phyloP scores from a whole-genome alignment of 116 monocot species.

The Thalassia testudinum region DNA sequence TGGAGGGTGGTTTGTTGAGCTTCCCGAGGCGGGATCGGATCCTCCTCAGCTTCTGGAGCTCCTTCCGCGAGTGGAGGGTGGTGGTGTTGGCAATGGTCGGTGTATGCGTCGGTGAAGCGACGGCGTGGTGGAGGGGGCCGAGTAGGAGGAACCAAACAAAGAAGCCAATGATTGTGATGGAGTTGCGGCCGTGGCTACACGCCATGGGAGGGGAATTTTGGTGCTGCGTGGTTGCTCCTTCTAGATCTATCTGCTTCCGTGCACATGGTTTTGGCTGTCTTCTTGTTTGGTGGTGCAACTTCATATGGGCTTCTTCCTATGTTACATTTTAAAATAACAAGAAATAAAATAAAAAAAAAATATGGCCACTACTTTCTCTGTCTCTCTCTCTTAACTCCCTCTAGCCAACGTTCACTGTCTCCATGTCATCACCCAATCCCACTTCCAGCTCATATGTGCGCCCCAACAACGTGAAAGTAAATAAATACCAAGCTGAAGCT shows the following conservation, averaged over 20 bases:
- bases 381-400: no score
- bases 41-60: conserved; percentile 22
- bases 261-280: conserved; percentile 29
- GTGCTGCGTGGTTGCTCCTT: conserved; percentile 8
- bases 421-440: no score
- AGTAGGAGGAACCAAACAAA: conserved; percentile 28
- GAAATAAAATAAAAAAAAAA: no score
- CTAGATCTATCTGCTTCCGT: conserved; percentile 38
- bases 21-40: conserved; percentile 41
- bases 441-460: no score
- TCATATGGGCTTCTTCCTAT: not conserved
- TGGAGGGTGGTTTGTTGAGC: conserved; percentile 55
- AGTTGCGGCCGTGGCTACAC: conserved; percentile 19
- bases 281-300: conserved; percentile 8
- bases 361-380: no score
- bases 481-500: no score
- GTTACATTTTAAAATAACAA: no score
- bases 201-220: conserved; percentile 31
- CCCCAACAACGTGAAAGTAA: no score
- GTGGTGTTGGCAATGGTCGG: not conserved
- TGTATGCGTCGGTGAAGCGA: not conserved
- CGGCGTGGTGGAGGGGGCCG: not conserved
- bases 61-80: conserved; percentile 17
- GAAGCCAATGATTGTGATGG: conserved; percentile 26
- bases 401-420: no score